phyloP scores from a whole-genome alignment of 78 protist species.

The Creolimax fragrantissima region DNA sequence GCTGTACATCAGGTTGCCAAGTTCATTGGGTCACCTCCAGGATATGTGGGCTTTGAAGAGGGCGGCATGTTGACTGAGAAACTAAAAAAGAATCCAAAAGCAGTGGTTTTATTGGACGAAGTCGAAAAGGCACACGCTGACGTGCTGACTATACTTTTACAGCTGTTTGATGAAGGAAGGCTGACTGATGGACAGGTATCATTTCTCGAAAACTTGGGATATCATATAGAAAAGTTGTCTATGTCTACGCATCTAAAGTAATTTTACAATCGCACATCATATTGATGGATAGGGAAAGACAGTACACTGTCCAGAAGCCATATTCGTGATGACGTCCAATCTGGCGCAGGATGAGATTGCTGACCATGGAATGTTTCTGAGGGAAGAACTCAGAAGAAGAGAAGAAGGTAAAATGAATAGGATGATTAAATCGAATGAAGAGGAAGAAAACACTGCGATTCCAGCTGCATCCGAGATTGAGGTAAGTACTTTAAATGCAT shows the following conservation, averaged over 20 bases:
- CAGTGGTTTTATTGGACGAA: slow-evolving; percentile 38
- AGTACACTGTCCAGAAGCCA: slow-evolving; percentile 12
- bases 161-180: slow-evolving; percentile 36
- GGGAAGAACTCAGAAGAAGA: not conserved
- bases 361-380: not conserved
- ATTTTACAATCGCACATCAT: no score
- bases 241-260: not conserved
- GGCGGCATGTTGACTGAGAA: slow-evolving; percentile 27
- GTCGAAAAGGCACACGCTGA: slow-evolving; percentile 43
- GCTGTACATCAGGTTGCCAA: no score
- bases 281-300: no score
- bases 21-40: slow-evolving; percentile 32
- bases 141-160: slow-evolving; percentile 27
- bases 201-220: not conserved
- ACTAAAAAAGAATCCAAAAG: not conserved
- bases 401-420: no score
- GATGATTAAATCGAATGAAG: no score
- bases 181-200: slow-evolving; percentile 41
- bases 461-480: no score
- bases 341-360: slow-evolving; percentile 6
- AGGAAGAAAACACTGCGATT: no score
- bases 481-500: no score
- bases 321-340: slow-evolving; percentile 30
- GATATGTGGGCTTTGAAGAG: slow-evolving; percentile 30
- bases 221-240: not conserved